A percentile compares a stretch with the other conserved stretches of the same genome.
Evolutionary conservation across 345 rosid species (phyloP).

Genomic region (Combretum micranthum): DNA sequence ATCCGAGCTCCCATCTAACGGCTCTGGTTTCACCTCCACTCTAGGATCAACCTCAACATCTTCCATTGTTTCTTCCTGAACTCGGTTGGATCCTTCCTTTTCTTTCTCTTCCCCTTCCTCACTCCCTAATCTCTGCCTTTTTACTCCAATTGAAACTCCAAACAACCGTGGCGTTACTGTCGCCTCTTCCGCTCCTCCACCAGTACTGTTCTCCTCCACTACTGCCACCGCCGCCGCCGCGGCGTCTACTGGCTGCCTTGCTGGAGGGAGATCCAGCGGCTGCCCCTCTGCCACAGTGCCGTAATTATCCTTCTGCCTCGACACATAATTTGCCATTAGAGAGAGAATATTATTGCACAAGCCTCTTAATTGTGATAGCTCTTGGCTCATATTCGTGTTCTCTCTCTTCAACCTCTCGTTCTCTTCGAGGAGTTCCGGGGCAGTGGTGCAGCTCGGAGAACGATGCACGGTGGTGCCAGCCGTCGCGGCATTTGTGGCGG

Average conservation of each 20-base stretch:
- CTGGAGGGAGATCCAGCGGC: conserved; percentile 37
- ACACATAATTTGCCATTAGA: conserved; percentile 53
- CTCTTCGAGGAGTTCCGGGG: conserved; percentile 71
- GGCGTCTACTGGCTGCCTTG: conserved; percentile 17
- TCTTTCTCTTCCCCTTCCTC: conserved; percentile 7
- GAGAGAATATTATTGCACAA: conserved; percentile 53
- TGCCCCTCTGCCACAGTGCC: conserved; percentile 28
- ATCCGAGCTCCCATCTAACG: conserved; percentile 39
- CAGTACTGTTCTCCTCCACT: too few species aligned
- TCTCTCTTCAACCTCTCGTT: conserved; percentile 74
- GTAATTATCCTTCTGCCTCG: conserved; percentile 31
- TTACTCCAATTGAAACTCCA: conserved; percentile 76
- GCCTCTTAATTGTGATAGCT: conserved; percentile 57
- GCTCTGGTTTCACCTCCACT: conserved; percentile 52
- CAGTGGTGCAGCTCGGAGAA: conserved; percentile 62
- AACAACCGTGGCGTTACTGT: conserved; percentile 58
- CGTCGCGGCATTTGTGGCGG: conserved; percentile 20
- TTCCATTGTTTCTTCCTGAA: conserved; percentile 1
- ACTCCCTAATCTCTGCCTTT: conserved; percentile 39
- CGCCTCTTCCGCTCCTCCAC: conserved; percentile 12
- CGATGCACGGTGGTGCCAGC: conserved; percentile 14
- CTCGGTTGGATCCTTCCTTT: conserved; percentile 15
- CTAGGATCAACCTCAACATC: conserved; percentile 15
- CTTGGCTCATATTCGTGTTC: conserved; percentile 54
- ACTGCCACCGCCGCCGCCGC: conserved; percentile 7